Percentiles rank a stretch among this genome's conserved stretches.
These are phyloP conservation scores for Diaporthe citri DNA, from an alignment of 2,329 filamentous ascomycete genomes.

Conservation along the genomic window DNA sequence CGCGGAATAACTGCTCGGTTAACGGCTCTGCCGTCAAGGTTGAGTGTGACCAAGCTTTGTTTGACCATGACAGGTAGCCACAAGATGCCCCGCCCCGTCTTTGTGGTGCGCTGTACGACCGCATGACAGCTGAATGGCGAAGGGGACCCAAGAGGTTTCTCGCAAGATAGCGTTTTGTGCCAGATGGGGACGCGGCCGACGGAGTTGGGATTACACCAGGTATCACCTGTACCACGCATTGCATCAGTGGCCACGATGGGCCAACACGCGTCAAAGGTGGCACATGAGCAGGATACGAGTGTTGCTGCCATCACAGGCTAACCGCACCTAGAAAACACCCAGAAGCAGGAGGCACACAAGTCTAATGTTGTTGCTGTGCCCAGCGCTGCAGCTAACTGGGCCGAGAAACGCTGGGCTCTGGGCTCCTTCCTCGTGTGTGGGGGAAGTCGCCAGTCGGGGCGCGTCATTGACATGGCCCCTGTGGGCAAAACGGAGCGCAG, in stretches of 20 bases:
- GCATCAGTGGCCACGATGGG: slow-evolving; percentile 3
- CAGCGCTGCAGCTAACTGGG: background rate
- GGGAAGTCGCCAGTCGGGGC: slow-evolving; percentile 6
- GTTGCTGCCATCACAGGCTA: background rate
- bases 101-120: background rate
- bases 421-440: background rate
- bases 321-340: background rate
- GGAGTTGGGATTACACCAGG: background rate
- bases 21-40: background rate
- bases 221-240: background rate
- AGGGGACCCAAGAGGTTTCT: background rate
- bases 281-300: background rate
- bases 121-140: background rate
- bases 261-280: slow-evolving; percentile 8
- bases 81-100: background rate
- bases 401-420: background rate
- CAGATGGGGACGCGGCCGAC: background rate
- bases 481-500: slow-evolving; percentile 4
- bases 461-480: slow-evolving; percentile 18
- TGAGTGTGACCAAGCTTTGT: background rate
- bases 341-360: background rate
- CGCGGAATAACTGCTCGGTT: background rate
- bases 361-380: background rate
- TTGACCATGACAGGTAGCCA: background rate
- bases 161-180: background rate